These are phyloP conservation scores for Mycena vulgaris DNA, from an alignment of 768 basidiomycete genomes.

Conservation along the genomic window DNA sequence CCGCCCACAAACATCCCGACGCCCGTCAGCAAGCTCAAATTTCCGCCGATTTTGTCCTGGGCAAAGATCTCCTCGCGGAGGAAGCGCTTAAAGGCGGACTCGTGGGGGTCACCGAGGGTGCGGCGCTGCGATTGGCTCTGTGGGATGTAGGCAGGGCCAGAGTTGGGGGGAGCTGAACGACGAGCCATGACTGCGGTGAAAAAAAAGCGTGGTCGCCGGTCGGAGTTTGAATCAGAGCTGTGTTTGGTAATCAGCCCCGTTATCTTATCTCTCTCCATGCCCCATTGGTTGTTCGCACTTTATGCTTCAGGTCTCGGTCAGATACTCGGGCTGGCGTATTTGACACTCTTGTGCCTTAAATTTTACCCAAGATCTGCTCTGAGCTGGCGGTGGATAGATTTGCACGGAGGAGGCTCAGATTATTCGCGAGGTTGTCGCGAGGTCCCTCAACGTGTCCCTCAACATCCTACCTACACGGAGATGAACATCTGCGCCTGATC, in stretches of 20 bases:
- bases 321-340: too few species aligned
- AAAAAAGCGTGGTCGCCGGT: constrained; percentile 14
- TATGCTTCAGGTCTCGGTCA: background rate
- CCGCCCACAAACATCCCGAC: constrained; percentile 79
- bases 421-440: too few species aligned
- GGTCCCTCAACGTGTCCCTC: too few species aligned
- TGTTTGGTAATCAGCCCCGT: background rate
- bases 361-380: too few species aligned
- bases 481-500: too few species aligned
- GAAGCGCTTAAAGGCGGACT: constrained; percentile 73
- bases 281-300: too few species aligned
- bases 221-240: constrained; percentile 26
- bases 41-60: constrained; percentile 83
- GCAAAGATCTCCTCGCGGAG: constrained; percentile 77
- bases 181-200: constrained; percentile 70
- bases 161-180: constrained; percentile 70
- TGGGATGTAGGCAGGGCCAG: constrained; percentile 70
- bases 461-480: too few species aligned
- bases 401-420: too few species aligned
- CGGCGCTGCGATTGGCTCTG: constrained; percentile 59
- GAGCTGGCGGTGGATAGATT: too few species aligned
- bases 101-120: constrained; percentile 68
- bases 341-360: too few species aligned
- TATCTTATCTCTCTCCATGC: too few species aligned
- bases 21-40: constrained; percentile 78